Base-by-base conservation (phyloP, 495 filamentous ascomycete genomes). In the Podospora pseudocomata region DNA sequence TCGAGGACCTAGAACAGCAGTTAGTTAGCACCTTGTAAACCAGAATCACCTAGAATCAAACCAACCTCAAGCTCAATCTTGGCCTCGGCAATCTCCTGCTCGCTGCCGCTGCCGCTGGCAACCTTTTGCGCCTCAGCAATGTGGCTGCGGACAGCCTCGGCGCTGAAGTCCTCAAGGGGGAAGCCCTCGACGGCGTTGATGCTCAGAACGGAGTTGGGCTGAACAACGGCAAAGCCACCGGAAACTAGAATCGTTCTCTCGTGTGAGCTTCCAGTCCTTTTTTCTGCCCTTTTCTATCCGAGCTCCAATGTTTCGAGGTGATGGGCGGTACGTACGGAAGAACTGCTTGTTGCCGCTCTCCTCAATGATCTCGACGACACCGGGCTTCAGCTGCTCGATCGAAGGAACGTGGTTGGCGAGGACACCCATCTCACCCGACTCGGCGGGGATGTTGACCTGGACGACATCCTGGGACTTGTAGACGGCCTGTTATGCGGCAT, bases 351-450 rank as follows among this genome's bases (percentile, higher is more conserved):
- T 75, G 77, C 92, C 90, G 75, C 84, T 87, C 87, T 99, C 95
- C 86, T 98, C 95, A 73, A 98, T 88, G 73, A 99, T 85, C 83
- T 98, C 95, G 71, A 99, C 86, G 69, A 98, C 82, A 74, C 95
- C 95, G 63, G 95, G 93, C 86, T 94, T 96, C 79, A 99, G 86
- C 86, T 99, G 95, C 86, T 99, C 95, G 75, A 99, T 97, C 62
- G 95, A 94, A 59, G 95, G 94, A 72, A 99, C 96, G 88, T 99
- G 95, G 85, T 94, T 93, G 80, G 95, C 95, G 74, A 99, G 91
- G 71, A 99, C 87, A 90, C 95, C 95, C 95, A 99, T 99, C 75
- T 97, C 96, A 75, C 95, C 95, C 64, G 94, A 94, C 83, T 96
- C 95, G 78, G 95, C 94, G 79, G 96, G 90, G 75, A 99, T 87